These are phyloP conservation scores for Melaleuca quinquenervia DNA, from an alignment of 345 rosid genomes.

Conservation along the genomic window DNA sequence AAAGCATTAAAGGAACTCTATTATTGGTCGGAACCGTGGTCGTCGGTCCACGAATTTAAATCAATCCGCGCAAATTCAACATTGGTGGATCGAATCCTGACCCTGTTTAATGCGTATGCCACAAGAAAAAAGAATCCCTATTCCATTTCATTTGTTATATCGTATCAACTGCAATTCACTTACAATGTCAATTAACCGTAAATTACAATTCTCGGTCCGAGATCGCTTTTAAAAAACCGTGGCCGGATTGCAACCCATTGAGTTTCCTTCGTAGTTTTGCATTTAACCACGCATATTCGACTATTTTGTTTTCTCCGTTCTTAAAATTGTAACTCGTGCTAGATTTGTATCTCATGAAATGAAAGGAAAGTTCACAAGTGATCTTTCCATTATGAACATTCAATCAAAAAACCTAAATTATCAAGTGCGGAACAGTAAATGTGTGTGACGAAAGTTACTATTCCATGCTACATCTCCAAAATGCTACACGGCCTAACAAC, in stretches of 20 bases:
- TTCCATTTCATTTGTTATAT: not conserved
- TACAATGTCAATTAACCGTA: too few species aligned
- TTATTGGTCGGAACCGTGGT: not conserved
- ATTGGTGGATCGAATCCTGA: not conserved
- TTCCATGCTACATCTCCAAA: not conserved
- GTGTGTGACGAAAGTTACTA: not conserved
- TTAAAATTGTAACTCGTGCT: too few species aligned
- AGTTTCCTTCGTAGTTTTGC: not conserved
- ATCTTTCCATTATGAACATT: not conserved
- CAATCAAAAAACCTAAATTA: not conserved
- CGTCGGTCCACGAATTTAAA: not conserved
- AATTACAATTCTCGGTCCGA: too few species aligned
- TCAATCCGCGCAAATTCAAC: not conserved
- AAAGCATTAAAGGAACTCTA: not conserved
- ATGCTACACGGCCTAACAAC: not conserved
- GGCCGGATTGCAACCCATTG: not conserved
- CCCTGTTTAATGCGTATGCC: not conserved
- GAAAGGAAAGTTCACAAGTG: not conserved
- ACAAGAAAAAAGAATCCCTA: not conserved
- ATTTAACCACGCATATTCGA: too few species aligned
- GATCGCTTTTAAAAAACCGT: too few species aligned
- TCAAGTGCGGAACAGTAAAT: not conserved
- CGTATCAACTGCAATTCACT: too few species aligned
- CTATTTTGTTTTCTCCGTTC: too few species aligned
- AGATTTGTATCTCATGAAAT: not conserved